phyloP scores from a whole-genome alignment of 441 rosid species.

The Pelargonium australe region DNA sequence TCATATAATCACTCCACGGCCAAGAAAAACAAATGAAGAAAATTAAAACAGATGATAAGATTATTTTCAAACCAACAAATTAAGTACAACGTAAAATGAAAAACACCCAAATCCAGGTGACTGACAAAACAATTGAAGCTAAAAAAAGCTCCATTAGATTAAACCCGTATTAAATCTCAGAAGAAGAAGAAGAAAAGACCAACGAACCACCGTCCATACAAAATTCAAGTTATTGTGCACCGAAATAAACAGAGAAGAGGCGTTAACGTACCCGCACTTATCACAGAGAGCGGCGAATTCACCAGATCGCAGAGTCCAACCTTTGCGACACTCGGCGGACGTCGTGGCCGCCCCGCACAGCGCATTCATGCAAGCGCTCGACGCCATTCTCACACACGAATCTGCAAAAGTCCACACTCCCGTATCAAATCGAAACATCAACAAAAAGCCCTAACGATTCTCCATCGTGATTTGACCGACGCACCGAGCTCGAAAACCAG shows the following conservation, averaged over 20 bases:
- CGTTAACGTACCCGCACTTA: slow-evolving; percentile 53
- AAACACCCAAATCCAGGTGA: too few species aligned
- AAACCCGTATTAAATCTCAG: background rate
- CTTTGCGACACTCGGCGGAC: slow-evolving; percentile 55
- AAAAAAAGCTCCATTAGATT: background rate
- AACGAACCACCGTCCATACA: background rate
- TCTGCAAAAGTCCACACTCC: slow-evolving; percentile 16
- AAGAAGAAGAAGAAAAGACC: background rate
- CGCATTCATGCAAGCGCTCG: slow-evolving; percentile 58
- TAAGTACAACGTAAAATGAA: background rate
- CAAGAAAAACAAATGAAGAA: background rate
- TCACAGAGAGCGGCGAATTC: slow-evolving; percentile 53
- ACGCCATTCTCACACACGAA: slow-evolving; percentile 33
- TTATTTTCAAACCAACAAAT: background rate
- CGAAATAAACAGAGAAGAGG: background rate
- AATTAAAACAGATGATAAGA: background rate
- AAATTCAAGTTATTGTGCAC: background rate
- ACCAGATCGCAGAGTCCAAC: slow-evolving; percentile 73
- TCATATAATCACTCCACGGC: background rate
- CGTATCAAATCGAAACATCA: slow-evolving; percentile 18
- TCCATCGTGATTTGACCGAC: slow-evolving; percentile 6
- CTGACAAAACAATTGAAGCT: too few species aligned
- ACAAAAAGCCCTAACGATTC: slow-evolving; percentile 15
- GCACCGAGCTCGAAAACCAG: slow-evolving; percentile 12
- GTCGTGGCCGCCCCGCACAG: slow-evolving; percentile 43